These are phyloP conservation scores for Apiospora marii DNA, from an alignment of 2,329 filamentous ascomycete species.

Conservation along the genomic window DNA sequence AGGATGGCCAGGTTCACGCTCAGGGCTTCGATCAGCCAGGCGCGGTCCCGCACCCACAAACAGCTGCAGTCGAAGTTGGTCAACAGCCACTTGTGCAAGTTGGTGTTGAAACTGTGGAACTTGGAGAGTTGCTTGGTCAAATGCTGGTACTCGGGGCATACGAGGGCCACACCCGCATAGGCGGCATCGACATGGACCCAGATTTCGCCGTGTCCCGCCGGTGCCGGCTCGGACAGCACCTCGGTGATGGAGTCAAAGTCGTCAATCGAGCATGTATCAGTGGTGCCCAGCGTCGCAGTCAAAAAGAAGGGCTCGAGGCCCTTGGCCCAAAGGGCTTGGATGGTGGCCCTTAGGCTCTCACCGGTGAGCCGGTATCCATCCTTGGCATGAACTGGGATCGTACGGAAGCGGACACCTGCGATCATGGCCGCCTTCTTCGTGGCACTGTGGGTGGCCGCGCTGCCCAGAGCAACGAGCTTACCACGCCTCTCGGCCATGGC, in stretches of 20 bases:
- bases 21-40: constrained; percentile 80
- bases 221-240: constrained; percentile 48
- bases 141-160: constrained; percentile 82
- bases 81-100: constrained; percentile 97
- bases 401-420: constrained; percentile 81
- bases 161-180: constrained; percentile 85
- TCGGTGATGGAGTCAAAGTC: constrained; percentile 75
- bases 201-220: constrained; percentile 56
- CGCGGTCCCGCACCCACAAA: constrained; percentile 78
- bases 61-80: constrained; percentile 90
- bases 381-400: constrained; percentile 67
- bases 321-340: constrained; percentile 71
- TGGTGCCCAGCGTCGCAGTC: constrained; percentile 85
- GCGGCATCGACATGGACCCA: constrained; percentile 97
- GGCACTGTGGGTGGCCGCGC: constrained; percentile 80
- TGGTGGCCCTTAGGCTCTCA: constrained; percentile 62
- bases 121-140: constrained; percentile 66
- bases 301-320: constrained; percentile 88
- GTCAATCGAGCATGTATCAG: constrained; percentile 87
- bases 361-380: constrained; percentile 77
- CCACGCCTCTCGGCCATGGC: constrained; percentile 71
- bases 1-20: constrained; percentile 84
- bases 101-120: constrained; percentile 92
- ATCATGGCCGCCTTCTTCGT: constrained; percentile 89
- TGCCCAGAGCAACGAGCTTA: constrained; percentile 81